Evolutionary conservation across 495 filamentous ascomycete genomes (phyloP).

Genomic region (Xylaria venustula): DNA sequence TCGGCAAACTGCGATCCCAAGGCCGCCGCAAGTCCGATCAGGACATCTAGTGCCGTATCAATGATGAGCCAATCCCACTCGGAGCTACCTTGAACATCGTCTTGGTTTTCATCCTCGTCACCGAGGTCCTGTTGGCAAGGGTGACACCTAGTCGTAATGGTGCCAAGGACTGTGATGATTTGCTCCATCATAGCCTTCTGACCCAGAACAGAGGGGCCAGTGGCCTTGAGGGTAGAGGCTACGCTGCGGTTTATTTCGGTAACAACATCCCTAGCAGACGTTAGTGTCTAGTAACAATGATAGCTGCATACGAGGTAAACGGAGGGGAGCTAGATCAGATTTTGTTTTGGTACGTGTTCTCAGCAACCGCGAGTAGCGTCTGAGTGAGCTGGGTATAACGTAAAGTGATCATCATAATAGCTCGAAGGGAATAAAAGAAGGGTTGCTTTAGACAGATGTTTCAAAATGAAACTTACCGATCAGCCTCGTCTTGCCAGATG

Average conservation of each 20-base stretch:
- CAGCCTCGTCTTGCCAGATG: conserved; percentile 84
- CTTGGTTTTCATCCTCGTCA: conserved; percentile 68
- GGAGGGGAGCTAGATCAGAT: conserved; percentile 38
- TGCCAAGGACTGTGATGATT: conserved; percentile 61
- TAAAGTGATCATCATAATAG: conserved; percentile 77
- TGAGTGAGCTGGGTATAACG: conserved; percentile 99
- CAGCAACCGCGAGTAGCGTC: conserved; percentile 86
- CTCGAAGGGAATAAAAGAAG: conserved; percentile 6
- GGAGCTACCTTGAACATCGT: conserved; percentile 73
- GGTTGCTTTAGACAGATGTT: conserved; percentile 12
- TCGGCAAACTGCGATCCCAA: conserved; percentile 79
- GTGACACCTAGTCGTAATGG: conserved; percentile 84
- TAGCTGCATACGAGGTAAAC: conserved; percentile 1
- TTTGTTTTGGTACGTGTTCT: conserved; percentile 70
- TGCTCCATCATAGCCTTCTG: conserved; percentile 57
- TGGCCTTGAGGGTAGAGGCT: conserved; percentile 87
- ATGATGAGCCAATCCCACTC: conserved; percentile 98
- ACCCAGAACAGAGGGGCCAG: conserved; percentile 83
- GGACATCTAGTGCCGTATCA: conserved; percentile 87
- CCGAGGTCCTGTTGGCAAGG: conserved; percentile 88
- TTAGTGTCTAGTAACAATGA: conserved; percentile 37
- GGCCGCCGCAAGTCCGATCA: conserved; percentile 77
- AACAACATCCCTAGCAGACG: conserved; percentile 66
- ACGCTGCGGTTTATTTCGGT: conserved; percentile 95
- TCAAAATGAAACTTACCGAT: conserved; percentile 64